Base-by-base conservation (phyloP, 2,329 filamentous ascomycete species). In the Phialophora expanda region DNA sequence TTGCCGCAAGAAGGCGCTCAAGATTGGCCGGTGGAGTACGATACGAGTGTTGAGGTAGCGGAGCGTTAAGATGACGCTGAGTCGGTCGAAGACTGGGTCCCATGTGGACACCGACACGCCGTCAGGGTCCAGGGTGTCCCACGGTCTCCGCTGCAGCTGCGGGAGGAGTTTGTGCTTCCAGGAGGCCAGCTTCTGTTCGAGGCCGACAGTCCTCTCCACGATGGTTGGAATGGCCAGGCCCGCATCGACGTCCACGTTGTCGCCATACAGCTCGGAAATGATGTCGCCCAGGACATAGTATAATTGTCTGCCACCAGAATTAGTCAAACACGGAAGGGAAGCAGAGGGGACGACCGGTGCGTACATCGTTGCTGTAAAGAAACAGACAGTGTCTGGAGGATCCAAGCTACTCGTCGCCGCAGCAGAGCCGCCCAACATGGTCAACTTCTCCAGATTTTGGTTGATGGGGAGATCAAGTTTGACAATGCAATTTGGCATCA, bases 41-140 rank as follows among this genome's bases (percentile, higher is more conserved):
- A 69, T 66, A 4, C 67, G 67, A 32, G 61, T 65, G 24, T 69
- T 69, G 44, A 69, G 61, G 50, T 69, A 69, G 30, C 67, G 59
- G 28, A 69, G 58, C 17, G 64, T 69, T 32, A 69, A 65, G 44
- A 69, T 66, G 12, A 69, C 67, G 54, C 67, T 69, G 12, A 69
- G 54, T 57, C 67, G 61, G 51, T 69, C 67, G 48, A 66, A 66
- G 9, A 69, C 61, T 3, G 67, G 64, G 50, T 69, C 67, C 67
- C 67, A 66, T 3, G 64, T 38, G 4, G 64, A 62, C n/a, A 59
- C 20, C 4, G 57, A 62, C 24, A 69, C 24, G 3, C 60, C 46
- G 8, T 65, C 67, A 5, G 64, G 64, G 44, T 66, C 64, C 3
- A 62, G 41, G 2, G 61, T 65, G 12, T 65, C 64, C 67, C 67